Percentiles rank a stretch among this genome's conserved stretches.
phyloP scores from a whole-genome alignment of 805 yeast species.

The Metschnikowia continentalis region DNA sequence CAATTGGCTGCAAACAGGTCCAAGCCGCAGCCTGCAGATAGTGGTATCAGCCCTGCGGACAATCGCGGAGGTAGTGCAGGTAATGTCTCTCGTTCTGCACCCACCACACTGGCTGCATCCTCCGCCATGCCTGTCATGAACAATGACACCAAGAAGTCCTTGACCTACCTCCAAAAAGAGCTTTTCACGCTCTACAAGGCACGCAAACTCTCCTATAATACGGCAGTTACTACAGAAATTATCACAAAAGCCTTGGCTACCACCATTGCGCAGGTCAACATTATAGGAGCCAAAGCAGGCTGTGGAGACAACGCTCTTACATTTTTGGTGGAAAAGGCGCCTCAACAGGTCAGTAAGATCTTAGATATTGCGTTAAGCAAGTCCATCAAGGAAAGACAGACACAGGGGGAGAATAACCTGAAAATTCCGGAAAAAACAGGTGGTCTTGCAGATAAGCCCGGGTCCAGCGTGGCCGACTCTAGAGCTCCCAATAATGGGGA shows the following conservation, averaged over 20 bases:
- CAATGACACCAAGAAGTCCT: constrained; percentile 65
- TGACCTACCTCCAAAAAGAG: constrained; percentile 83
- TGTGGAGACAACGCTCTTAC: constrained; percentile 75
- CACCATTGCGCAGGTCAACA: constrained; percentile 86
- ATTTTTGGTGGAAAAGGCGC: constrained; percentile 74
- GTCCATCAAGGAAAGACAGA: constrained; percentile 51
- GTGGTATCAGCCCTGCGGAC: constrained; percentile 2
- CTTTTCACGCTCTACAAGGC: constrained; percentile 75
- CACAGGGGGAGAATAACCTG: not conserved
- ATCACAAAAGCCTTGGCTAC: constrained; percentile 89
- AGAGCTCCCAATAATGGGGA: not conserved
- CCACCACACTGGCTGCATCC: not conserved
- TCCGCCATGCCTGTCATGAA: constrained; percentile 32
- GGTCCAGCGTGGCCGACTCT: not conserved
- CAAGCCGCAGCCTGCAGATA: constrained; percentile 9
- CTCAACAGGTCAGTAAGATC: constrained; percentile 73
- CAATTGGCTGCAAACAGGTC: constrained; percentile 47
- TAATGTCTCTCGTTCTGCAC: constrained; percentile 6
- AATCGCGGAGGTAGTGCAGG: constrained; percentile 9
- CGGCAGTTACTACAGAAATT: constrained; percentile 77
- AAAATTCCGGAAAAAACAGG: not conserved
- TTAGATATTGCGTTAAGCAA: constrained; percentile 78
- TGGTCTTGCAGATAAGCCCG: not conserved
- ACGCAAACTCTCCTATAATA: constrained; percentile 63
- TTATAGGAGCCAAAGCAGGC: constrained; percentile 81